Percentiles rank a stretch among this genome's conserved stretches.
Evolutionary conservation across 495 filamentous ascomycete species (phyloP).

Genomic region (Opeltia flavorubescens): DNA sequence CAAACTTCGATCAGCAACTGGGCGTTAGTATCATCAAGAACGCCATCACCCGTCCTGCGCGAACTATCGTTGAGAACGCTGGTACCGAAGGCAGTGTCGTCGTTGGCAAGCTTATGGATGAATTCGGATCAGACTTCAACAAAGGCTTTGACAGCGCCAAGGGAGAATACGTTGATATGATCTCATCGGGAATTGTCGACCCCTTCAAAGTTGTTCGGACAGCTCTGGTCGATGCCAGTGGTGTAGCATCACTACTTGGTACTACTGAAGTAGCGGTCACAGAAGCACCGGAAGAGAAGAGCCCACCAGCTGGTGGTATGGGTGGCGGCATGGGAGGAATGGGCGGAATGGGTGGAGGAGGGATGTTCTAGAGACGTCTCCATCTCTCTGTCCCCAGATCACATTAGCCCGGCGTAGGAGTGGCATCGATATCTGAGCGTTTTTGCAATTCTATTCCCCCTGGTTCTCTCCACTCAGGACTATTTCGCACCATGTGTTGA

Average conservation of each 20-base stretch:
- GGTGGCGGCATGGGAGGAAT: constrained; percentile 43
- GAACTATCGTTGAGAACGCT: constrained; percentile 95
- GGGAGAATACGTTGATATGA: constrained; percentile 98
- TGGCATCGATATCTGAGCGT: constrained; percentile 4
- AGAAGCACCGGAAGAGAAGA: constrained; percentile 91
- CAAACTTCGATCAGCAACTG: constrained; percentile 98
- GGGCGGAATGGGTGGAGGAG: constrained; percentile 56
- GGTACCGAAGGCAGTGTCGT: constrained; percentile 91
- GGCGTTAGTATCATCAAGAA: constrained; percentile 95
- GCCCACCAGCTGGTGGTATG: constrained; percentile 41
- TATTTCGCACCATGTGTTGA: constrained; percentile 3
- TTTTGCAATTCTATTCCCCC: constrained; percentile 1
- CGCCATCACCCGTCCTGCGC: constrained; percentile 87
- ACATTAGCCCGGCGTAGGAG: constrained; percentile 5
- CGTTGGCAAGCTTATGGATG: constrained; percentile 95
- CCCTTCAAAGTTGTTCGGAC: constrained; percentile 98
- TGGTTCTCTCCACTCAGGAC: constrained; percentile 16
- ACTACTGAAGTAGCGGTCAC: constrained; percentile 97
- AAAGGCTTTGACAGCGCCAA: constrained; percentile 91
- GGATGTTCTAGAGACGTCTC: constrained; percentile 22
- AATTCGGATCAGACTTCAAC: constrained; percentile 89
- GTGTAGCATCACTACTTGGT: constrained; percentile 91
- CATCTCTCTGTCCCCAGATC: constrained; percentile 9
- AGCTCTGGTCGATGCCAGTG: constrained; percentile 82
- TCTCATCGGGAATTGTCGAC: constrained; percentile 88